Percentiles rank a stretch among this genome's conserved stretches.
phyloP scores from a whole-genome alignment of 352 stramenopile species.

The Globisporangium mamillatum region DNA sequence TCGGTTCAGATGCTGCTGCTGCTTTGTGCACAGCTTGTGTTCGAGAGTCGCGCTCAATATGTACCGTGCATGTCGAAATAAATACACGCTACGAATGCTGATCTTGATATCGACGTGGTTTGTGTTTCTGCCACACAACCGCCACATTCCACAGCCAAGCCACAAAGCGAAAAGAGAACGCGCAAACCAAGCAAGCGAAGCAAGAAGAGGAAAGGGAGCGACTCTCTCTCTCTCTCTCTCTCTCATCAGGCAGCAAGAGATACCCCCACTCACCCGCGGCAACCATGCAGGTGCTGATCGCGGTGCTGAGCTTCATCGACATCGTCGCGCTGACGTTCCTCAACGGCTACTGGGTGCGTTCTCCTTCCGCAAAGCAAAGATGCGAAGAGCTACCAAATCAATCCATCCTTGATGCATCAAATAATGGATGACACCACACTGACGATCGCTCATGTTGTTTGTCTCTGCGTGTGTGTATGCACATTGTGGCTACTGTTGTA shows the following conservation, averaged over 20 bases:
- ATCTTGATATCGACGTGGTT: too few relatives aligned
- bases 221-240: constrained; percentile 2
- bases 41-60: background rate
- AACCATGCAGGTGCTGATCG: constrained; percentile 68
- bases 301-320: constrained; percentile 79
- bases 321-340: constrained; percentile 86
- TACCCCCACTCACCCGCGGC: background rate
- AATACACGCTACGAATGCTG: too few relatives aligned
- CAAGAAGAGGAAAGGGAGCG: background rate
- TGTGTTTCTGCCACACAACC: too few relatives aligned
- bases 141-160: too few relatives aligned
- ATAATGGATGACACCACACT: background rate
- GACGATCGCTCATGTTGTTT: background rate
- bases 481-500: constrained; percentile 3
- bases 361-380: background rate
- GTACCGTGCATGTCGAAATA: too few relatives aligned
- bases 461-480: constrained; percentile 5
- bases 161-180: background rate
- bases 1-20: background rate
- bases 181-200: constrained; percentile 5
- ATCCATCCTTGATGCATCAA: background rate
- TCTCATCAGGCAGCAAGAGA: background rate
- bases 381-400: constrained; percentile 7
- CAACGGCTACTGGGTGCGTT: constrained; percentile 83
- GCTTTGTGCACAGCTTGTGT: constrained; percentile 11